Evolutionary conservation across 192 early-diverging fungal genomes (phyloP), one percentile per base, ranked within the genome.

Genomic region (Chytriomyces sp.): DNA sequence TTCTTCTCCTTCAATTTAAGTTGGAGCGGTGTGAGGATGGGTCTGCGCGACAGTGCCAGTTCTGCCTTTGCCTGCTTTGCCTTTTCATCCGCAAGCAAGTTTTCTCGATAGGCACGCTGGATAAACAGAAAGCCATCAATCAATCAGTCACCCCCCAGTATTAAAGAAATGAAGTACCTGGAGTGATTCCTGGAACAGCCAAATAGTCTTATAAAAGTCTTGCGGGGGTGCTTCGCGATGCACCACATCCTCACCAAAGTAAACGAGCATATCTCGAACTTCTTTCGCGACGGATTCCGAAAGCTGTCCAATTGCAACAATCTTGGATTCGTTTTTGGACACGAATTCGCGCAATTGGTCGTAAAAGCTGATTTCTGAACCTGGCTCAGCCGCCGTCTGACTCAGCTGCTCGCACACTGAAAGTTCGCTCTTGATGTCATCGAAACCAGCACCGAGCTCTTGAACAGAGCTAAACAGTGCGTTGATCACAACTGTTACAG

Each of bases 241-340:
- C 45, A 45, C 44, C 8, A 67, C 65, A 8, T 86, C 84, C 49
- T 89, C 86, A 5, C 82, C 87, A 81, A 82, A 89, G 72, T 77
- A 81, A 7, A 48, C 50, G 11, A 86, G 65, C 53, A 87, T 45
- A 1, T 76, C 76, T 13, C 73, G 65, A 16, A 87, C 60, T 46
- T 77, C 77, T 61, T 76, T 69, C 69, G 82, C 81, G 13, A 83
- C 79, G 18, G 62, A 60, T n/a, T 69, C 76, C 3, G 79, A 70
- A 64, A 73, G 64, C 23, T 79, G 61, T 60, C 79, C 73, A 6
- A 83, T 24, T 18, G 46, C 67, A n/a, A 59, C 65, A n/a, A 87
- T 47, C 28, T 72, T 76, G 16, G 77, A 50, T 23, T 82, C 82
- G 10, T 80, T 60, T 8, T 45, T 24, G 11, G 53, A 28, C 0